Percentiles rank a stretch among this genome's conserved stretches.
Evolutionary conservation across 2,329 filamentous ascomycete species (phyloP).

Genomic region (Alternaria consortialis): DNA sequence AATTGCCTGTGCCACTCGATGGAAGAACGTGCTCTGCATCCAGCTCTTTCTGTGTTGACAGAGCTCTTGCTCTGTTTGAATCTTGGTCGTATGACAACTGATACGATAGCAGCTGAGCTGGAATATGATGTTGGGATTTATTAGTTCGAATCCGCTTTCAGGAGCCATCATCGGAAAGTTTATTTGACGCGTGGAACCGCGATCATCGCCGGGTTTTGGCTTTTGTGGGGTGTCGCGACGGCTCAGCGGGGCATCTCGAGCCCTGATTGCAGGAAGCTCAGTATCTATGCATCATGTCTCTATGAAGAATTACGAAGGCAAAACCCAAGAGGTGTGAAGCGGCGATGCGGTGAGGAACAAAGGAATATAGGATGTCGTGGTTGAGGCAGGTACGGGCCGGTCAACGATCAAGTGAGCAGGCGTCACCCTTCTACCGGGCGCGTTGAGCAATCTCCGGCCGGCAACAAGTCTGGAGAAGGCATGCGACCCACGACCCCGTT

Average conservation of each 20-base stretch:
- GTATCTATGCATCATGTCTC: background rate
- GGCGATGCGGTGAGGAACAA: background rate
- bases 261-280: background rate
- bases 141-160: background rate
- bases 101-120: conserved; percentile 3
- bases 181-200: conserved; percentile 22
- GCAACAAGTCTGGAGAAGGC: conserved; percentile 22
- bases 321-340: background rate
- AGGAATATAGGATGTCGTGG: conserved; percentile 4
- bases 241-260: conserved; percentile 3
- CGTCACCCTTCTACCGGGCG: conserved; percentile 29
- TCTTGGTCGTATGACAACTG: background rate
- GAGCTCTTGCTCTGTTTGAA: background rate
- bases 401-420: conserved; percentile 35
- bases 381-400: conserved; percentile 21
- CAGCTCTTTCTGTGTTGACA: background rate
- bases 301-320: background rate
- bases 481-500: conserved; percentile 22
- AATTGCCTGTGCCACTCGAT: conserved; percentile 11
- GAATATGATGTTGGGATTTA: background rate
- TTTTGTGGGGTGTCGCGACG: conserved; percentile 4
- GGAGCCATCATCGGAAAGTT: conserved; percentile 6
- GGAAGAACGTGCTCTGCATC: background rate
- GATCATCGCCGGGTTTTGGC: conserved; percentile 4
- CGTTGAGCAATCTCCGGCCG: conserved; percentile 33